Base-by-base conservation (phyloP, 1,284 basidiomycete species). In the Ceratobasidium sp. region DNA sequence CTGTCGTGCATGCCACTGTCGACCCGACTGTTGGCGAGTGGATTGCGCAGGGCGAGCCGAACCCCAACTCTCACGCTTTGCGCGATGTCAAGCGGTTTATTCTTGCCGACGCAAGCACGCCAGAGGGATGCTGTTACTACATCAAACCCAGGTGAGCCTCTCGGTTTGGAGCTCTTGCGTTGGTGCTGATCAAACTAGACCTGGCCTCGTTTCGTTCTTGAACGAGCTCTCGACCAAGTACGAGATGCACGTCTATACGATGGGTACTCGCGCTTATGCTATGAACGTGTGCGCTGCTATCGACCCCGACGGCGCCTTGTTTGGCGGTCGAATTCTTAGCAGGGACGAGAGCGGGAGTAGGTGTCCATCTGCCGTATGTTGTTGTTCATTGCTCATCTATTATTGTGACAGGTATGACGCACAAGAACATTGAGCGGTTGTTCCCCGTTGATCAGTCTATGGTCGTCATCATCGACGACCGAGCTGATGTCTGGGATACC, bases 211-310 rank as follows among this genome's bases (percentile, higher is more conserved):
- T 57, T 84, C 88, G 52, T 98, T 99, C 80, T 85, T 99, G 63
- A 81, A 85, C 74, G 83, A 87, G 55, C 87, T 94, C 76, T 87
- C 92, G 54, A 82, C 86, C 72, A 90, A 92, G 78, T 99, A 98
- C 82, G 95, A 99, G 83, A 94, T 99, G 93, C 97, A 99, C 81
- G 96, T 99, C 62, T 99, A 99, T 83, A 99, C 97, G 30, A 99
- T 99, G 96, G 97, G 97, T 70, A 98, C 97, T 21, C 88, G 97
- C 52, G 92, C 95, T 54, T 99, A 99, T 81, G 97, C 97, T 49
- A 93, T 96, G 82, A 90, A 96, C 81, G 96, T 98, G 18, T 98
- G 96, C 83, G 88, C 91, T 72, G 90, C 95, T 46, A 93, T 99
- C 79, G 97, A 99, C 83, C 94, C 96, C 11, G 89, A 92, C 70